Percentiles rank a stretch among this genome's conserved stretches.
Conservation (phyloP, 495 filamentous ascomycete species). For the Neurospora cerealis region DNA sequence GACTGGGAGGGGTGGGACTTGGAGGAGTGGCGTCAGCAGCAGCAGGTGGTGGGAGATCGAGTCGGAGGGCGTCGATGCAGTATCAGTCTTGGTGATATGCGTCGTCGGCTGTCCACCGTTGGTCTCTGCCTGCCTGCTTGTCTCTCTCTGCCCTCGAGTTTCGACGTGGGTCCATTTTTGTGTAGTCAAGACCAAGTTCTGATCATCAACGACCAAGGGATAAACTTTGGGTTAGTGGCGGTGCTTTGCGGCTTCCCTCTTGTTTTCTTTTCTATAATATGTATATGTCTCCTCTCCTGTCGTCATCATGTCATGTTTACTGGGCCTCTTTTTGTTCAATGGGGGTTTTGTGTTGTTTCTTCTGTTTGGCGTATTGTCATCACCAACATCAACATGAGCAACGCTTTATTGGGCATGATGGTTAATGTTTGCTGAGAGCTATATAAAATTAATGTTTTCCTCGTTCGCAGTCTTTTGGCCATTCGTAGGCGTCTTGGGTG, state of each 20-base stretch:
- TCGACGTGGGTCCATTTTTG: background rate
- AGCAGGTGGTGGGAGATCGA: background rate
- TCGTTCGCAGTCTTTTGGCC: background rate
- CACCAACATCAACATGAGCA: background rate
- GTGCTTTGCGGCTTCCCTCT: background rate
- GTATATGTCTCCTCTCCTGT: background rate
- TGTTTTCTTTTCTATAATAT: background rate
- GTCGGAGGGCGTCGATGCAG: background rate
- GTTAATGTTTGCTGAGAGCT: background rate
- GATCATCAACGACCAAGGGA: background rate
- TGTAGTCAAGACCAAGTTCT: background rate
- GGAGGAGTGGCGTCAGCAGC: background rate
- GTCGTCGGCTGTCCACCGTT: background rate
- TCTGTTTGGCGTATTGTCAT: background rate
- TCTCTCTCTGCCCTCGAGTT: background rate
- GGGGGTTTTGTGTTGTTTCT: background rate
- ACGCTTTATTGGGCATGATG: background rate
- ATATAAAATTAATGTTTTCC: background rate
- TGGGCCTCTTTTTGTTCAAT: background rate
- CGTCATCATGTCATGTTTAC: background rate
- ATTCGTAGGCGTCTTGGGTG: background rate
- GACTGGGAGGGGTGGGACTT: background rate
- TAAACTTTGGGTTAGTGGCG: background rate
- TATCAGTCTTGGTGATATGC: background rate
- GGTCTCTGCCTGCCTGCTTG: background rate